These are phyloP conservation scores for Cladosporium oxysporum DNA, from an alignment of 2,329 filamentous ascomycete species.

Conservation along the genomic window DNA sequence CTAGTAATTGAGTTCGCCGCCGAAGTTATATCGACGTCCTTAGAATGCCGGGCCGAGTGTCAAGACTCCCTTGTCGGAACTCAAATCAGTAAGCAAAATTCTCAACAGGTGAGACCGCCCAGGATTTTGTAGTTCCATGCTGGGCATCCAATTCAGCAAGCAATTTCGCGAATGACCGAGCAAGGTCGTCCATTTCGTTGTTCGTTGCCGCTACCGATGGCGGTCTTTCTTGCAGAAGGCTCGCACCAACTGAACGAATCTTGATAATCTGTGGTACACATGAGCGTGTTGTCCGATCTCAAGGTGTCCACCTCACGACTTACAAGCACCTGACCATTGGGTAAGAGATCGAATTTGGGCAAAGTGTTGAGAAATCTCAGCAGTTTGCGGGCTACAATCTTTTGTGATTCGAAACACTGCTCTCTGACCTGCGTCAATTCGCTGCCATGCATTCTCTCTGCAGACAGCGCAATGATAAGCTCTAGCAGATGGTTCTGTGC, in stretches of 20 bases:
- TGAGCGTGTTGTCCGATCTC: neutral
- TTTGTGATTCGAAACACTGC: neutral
- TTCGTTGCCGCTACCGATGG: neutral
- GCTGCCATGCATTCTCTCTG: neutral
- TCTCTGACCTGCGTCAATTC: neutral
- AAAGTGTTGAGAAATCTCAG: slow-evolving; percentile 1
- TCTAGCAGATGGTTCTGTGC: neutral
- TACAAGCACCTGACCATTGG: slow-evolving; percentile 5
- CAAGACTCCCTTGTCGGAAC: neutral
- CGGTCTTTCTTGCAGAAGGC: neutral
- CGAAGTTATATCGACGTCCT: neutral
- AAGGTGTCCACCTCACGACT: neutral
- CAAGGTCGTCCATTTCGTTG: neutral
- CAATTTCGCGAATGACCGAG: neutral
- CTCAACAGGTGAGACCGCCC: neutral
- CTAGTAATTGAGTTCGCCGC: neutral
- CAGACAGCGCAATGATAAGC: neutral
- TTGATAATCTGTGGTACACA: neutral
- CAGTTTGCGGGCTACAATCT: neutral
- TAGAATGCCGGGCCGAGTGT: neutral
- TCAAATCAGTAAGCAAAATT: neutral
- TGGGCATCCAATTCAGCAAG: slow-evolving; percentile 4
- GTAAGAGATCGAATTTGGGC: neutral
- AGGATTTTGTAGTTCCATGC: neutral
- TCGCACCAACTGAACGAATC: slow-evolving; percentile 3